Base-by-base conservation (phyloP, 2,329 filamentous ascomycete species). In the Polychaeton citri region DNA sequence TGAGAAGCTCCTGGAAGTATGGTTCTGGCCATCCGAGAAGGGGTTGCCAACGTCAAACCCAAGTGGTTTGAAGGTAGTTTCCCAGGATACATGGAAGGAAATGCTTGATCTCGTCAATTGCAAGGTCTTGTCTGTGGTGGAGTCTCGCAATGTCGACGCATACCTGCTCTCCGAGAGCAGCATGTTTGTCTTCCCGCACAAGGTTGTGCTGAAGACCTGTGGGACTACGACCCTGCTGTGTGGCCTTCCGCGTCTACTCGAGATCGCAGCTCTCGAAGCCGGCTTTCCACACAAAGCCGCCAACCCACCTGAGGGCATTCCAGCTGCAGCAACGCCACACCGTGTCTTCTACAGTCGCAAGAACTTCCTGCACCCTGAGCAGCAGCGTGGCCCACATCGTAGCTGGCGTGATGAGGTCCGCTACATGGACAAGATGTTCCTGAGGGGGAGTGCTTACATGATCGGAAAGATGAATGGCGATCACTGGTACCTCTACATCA, bases 151-250 rank as follows among this genome's bases (percentile, higher is more conserved):
- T 55, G 81, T 96, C 50, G 90, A 98, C 56, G 88, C 90, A 46
- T 98, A 98, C 58, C 76, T 98, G 5, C 72, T 98, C 38, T 98
- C 90, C 44, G 90, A 98, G 65, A 96, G 90, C 28, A 96, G 90
- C 81, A 94, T 98, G 87, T 98, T 98, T 58, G 85, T 98, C 50
- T 98, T 94, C 62, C 86, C 87, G n/a, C 90, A 98, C 74, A 98
- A 98, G 71, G 74, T 98, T 45, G 94, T 98, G 42, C 69, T 98
- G 48, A 98, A 98, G 74, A 98, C 90, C 6, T 98, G 90, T 54
- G 90, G 90, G 41, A 98, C 90, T 17, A 98, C 90, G 10, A 98
- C 90, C 2, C 68, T 98, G 36, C 74, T 98, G 5, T 79, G 82
- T 33, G 90, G 90, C 15, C 72, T 98, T 32, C 84, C 85, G 47